phyloP scores from a whole-genome alignment of 2,329 filamentous ascomycete species.

The Stylonectria norvegica region DNA sequence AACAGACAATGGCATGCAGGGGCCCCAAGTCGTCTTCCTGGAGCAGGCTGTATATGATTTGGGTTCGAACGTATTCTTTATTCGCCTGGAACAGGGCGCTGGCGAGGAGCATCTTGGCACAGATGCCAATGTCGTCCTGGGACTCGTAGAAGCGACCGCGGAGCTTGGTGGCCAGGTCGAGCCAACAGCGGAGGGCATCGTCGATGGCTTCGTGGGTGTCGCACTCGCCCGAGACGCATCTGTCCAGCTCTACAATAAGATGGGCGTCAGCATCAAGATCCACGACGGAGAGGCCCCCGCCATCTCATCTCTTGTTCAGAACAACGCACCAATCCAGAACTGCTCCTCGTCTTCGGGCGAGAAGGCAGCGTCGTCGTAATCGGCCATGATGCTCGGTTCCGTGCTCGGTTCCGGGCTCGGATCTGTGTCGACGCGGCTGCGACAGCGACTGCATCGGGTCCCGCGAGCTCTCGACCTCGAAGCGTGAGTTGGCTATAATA shows the following conservation, averaged over 20 bases:
- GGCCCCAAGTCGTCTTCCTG: constrained; percentile 80
- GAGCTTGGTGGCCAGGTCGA: constrained; percentile 72
- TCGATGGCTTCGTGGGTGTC: constrained; percentile 64
- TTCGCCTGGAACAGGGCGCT: constrained; percentile 72
- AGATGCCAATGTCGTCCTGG: constrained; percentile 76
- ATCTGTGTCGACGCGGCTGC: no score
- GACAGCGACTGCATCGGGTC: constrained; percentile 36
- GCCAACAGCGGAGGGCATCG: constrained; percentile 78
- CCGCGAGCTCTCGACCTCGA: constrained; percentile 6
- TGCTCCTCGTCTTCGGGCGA: constrained; percentile 75
- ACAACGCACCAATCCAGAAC: constrained; percentile 75
- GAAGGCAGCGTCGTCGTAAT: constrained; percentile 61
- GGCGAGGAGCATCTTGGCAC: constrained; percentile 73
- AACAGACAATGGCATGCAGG: constrained; percentile 78
- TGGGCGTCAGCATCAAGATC: constrained; percentile 14
- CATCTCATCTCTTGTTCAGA: neutral
- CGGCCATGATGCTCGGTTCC: constrained; percentile 45
- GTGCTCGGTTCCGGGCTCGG: no score
- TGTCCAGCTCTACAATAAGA: constrained; percentile 43
- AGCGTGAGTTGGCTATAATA: constrained; percentile 7
- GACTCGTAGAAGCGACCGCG: constrained; percentile 71
- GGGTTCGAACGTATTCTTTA: constrained; percentile 81
- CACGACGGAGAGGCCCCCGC: neutral
- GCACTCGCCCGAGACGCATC: constrained; percentile 46
- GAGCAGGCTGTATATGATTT: constrained; percentile 87